Conservation (phyloP, 129 eudicot genomes). For the Arctium minus region DNA sequence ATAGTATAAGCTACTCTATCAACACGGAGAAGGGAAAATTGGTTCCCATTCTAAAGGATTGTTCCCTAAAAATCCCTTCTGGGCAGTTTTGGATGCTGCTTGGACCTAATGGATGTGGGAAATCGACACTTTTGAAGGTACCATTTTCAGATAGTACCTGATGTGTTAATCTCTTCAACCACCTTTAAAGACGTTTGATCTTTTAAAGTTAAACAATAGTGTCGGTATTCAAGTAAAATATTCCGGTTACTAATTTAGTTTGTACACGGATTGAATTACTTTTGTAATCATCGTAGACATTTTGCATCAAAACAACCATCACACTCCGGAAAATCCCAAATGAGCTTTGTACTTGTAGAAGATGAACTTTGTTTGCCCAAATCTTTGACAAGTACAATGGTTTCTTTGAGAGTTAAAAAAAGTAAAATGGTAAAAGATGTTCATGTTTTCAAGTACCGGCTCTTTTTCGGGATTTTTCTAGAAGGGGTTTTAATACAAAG, state of each 20-base stretch:
- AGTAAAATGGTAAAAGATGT: neutral
- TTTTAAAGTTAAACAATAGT: neutral
- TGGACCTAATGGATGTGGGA: slow-evolving; percentile 96
- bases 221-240: neutral
- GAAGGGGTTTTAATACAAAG: too few species aligned
- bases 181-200: neutral
- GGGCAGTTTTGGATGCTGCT: slow-evolving; percentile 98
- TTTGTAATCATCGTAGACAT: neutral
- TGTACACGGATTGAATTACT: neutral
- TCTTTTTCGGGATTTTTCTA: neutral
- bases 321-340: neutral
- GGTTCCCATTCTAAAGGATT: slow-evolving; percentile 56
- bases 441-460: neutral
- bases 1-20: slow-evolving; percentile 56
- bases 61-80: slow-evolving; percentile 65
- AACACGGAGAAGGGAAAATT: slow-evolving; percentile 37
- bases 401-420: neutral
- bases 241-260: neutral
- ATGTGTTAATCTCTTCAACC: neutral
- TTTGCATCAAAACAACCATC: neutral
- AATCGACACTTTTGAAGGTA: slow-evolving; percentile 94
- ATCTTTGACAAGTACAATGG: neutral
- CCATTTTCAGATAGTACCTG: neutral
- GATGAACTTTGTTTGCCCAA: neutral
- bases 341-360: neutral